phyloP scores from a whole-genome alignment of 371 early-diverging fungal genomes.

The Mortierella sp. region DNA sequence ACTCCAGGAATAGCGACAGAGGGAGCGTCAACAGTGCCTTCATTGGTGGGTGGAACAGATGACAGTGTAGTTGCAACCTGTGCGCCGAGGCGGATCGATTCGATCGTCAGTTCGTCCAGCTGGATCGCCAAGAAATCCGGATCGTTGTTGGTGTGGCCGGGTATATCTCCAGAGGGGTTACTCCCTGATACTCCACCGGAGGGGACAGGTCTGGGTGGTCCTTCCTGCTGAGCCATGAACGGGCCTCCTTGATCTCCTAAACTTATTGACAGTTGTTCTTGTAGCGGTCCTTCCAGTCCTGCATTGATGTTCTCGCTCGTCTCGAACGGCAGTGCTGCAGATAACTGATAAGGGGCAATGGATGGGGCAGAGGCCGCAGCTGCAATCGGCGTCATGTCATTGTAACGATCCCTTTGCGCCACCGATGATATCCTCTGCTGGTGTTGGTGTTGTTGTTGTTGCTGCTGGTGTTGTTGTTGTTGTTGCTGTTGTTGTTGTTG shows the following conservation, averaged over 20 bases:
- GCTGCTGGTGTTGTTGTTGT: slow-evolving; percentile 22
- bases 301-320: not conserved
- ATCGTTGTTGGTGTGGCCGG: not conserved
- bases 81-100: not conserved
- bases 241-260: not conserved
- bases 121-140: not conserved
- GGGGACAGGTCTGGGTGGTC: not conserved
- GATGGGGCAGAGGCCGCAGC: not conserved
- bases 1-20: not conserved
- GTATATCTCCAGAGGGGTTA: not conserved
- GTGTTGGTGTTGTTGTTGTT: slow-evolving; percentile 32
- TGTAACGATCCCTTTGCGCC: not conserved
- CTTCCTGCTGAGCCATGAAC: not conserved
- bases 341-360: not conserved
- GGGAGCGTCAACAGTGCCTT: not conserved
- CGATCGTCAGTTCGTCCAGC: slow-evolving; percentile 8
- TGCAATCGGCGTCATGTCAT: not conserved
- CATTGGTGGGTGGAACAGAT: not conserved
- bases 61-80: not conserved
- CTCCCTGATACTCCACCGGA: not conserved
- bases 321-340: not conserved
- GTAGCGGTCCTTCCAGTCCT: not conserved
- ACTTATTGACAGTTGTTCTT: not conserved
- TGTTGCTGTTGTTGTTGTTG: slow-evolving; percentile 31
- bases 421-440: not conserved